Base-by-base conservation (phyloP, 768 basidiomycete genomes). In the Boletus tylopilopsis region DNA sequence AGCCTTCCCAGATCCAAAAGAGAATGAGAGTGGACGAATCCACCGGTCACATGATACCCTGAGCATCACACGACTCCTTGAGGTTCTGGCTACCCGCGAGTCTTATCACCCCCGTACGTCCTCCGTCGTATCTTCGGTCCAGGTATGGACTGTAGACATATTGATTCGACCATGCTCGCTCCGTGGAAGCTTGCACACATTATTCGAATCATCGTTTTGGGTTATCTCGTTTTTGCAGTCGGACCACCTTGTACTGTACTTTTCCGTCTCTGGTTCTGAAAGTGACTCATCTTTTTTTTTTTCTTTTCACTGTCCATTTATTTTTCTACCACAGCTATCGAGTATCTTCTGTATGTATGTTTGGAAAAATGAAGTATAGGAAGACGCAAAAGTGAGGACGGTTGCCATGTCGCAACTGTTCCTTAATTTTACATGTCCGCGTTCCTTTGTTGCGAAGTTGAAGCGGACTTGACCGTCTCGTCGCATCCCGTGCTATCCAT, bases 1-100 rank as follows among this genome's bases (percentile, higher is more conserved):
- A 80, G 49, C 61, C 71, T 50, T 64, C 57, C 30, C 77, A 80
- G 58, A 77, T 77, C 48, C 69, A 73, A 54, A 88, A 88, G 80
- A 85, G 84, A 77, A 81, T 87, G 78, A 77, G 83, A 66, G 77
- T 86, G 72, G 81, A 81, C 55, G 73, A 74, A 60, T 62, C 72
- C 50, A 70, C 71, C 43, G 67, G 71, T 40, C 68, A 71, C 63
- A 69, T 71, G 68, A 79, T 83, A 79, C 80, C 79, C 71, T 81
- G 72, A 80, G 68, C 59, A 61, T 45, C 55, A 45, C 45, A 45
- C 35, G 54, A 51, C 44, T 53, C 27, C 23, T 32, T 47, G 66
- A 57, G 59, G 56, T 60, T 49, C 42, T 53, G 57, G 47, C 54
- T 59, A 57, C 56, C 55, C 50, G 53, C 55, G 59, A 50, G 53